Evolutionary conservation across 1,284 basidiomycete species (phyloP).

Genomic region (Puccinia hordei): DNA sequence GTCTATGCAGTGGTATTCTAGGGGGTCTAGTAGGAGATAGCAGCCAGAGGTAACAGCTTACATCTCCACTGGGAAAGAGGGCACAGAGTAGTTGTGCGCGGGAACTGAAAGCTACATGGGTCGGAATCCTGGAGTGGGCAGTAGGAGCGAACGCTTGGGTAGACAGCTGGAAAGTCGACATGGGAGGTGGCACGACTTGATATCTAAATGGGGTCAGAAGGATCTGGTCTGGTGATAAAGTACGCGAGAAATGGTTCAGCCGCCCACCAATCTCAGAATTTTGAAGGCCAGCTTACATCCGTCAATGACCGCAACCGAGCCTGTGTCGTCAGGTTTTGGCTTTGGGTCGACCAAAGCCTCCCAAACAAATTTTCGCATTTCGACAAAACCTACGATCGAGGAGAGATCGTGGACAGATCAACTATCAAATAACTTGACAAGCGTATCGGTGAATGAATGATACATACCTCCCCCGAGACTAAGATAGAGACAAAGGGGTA

Average conservation of each 20-base stretch:
- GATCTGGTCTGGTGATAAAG: constrained; percentile 65
- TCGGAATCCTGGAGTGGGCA: neutral
- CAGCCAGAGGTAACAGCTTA: constrained; percentile 21
- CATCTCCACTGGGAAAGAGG: constrained; percentile 17
- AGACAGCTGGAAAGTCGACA: constrained; percentile 74
- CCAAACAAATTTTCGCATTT: constrained; percentile 70
- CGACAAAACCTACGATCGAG: constrained; percentile 67
- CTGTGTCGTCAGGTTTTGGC: constrained; percentile 66
- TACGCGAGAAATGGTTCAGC: constrained; percentile 11
- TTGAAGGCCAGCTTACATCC: constrained; percentile 67
- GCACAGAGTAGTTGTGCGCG: constrained; percentile 21
- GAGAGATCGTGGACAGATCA: constrained; percentile 66
- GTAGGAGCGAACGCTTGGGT: constrained; percentile 55
- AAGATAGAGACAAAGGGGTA: constrained; percentile 70
- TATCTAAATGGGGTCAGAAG: constrained; percentile 88
- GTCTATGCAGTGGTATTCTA: neutral
- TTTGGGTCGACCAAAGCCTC: constrained; percentile 67
- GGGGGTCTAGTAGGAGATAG: constrained; percentile 2
- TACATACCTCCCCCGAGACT: constrained; percentile 62
- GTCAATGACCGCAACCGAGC: constrained; percentile 86
- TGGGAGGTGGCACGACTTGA: constrained; percentile 92
- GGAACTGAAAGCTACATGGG: constrained; percentile 37
- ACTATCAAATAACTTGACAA: neutral
- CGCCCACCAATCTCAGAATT: neutral
- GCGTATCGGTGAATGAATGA: neutral